Conservation (phyloP, 2,329 filamentous ascomycete genomes). For the Trichoderma atrobrunneum region DNA sequence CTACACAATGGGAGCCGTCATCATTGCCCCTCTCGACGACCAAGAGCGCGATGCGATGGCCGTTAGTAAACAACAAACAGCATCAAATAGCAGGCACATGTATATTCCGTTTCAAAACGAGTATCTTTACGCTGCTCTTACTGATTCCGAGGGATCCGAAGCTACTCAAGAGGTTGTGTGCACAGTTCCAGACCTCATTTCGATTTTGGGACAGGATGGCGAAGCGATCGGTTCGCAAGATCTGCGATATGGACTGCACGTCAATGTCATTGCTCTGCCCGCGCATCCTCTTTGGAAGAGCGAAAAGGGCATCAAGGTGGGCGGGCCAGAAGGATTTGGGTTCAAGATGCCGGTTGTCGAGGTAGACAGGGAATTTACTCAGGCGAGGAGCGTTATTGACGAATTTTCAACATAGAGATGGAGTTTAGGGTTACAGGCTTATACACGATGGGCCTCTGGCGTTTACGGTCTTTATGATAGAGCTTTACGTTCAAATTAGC, state of each 20-base stretch:
- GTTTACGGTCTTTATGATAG: neutral
- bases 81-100: constrained; percentile 31
- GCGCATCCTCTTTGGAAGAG: constrained; percentile 51
- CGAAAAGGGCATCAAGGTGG: constrained; percentile 33
- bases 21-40: constrained; percentile 33
- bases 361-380: constrained; percentile 38
- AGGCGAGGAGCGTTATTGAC: constrained; percentile 48
- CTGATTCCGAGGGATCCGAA: constrained; percentile 32
- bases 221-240: constrained; percentile 51
- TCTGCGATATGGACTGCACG: constrained; percentile 49
- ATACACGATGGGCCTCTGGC: neutral
- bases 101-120: constrained; percentile 44
- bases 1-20: constrained; percentile 40
- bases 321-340: constrained; percentile 36
- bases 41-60: constrained; percentile 31
- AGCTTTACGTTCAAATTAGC: neutral
- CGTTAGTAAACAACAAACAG: constrained; percentile 17
- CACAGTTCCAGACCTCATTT: constrained; percentile 38
- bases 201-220: constrained; percentile 42
- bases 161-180: constrained; percentile 32
- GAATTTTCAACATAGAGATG: constrained; percentile 18
- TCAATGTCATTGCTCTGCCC: constrained; percentile 49
- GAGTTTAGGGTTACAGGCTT: neutral
- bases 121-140: constrained; percentile 37
- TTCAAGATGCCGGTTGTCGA: constrained; percentile 31